Percentiles rank a stretch among this genome's conserved stretches.
These are phyloP conservation scores for Teunomyces cretensis DNA, from an alignment of 805 yeast genomes.

Conservation along the genomic window DNA sequence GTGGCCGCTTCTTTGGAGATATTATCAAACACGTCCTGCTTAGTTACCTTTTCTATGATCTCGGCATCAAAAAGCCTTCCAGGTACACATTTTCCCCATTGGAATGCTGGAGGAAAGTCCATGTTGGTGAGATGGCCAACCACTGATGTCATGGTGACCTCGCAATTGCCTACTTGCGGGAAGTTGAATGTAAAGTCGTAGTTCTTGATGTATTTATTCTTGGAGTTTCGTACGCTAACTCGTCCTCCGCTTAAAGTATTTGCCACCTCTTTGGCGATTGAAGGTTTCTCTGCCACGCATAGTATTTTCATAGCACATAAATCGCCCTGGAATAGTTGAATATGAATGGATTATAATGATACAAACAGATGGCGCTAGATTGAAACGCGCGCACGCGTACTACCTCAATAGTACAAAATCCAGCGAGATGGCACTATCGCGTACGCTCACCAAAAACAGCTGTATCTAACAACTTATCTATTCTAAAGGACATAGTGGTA, in stretches of 20 bases:
- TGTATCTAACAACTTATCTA: no score
- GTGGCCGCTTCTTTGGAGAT: conserved; percentile 62
- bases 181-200: conserved; percentile 73
- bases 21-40: conserved; percentile 57
- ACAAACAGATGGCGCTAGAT: conserved; percentile 2
- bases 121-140: conserved; percentile 76
- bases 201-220: conserved; percentile 68
- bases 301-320: conserved; percentile 59
- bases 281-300: conserved; percentile 96
- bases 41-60: conserved; percentile 38
- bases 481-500: no score
- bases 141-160: conserved; percentile 89
- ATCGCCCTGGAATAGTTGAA: no score
- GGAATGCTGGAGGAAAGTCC: conserved; percentile 62
- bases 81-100: conserved; percentile 68
- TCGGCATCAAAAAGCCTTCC: conserved; percentile 73
- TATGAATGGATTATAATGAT: neutral
- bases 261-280: conserved; percentile 86
- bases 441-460: no score
- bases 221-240: conserved; percentile 45
- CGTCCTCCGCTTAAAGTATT: conserved; percentile 74
- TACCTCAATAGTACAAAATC: neutral
- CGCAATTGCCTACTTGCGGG: conserved; percentile 60
- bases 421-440: neutral
- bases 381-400: neutral